Evolutionary conservation across 2,329 filamentous ascomycete genomes (phyloP), one percentile per base, ranked within the genome.

Genomic region (Dactylellina parvicollis): DNA sequence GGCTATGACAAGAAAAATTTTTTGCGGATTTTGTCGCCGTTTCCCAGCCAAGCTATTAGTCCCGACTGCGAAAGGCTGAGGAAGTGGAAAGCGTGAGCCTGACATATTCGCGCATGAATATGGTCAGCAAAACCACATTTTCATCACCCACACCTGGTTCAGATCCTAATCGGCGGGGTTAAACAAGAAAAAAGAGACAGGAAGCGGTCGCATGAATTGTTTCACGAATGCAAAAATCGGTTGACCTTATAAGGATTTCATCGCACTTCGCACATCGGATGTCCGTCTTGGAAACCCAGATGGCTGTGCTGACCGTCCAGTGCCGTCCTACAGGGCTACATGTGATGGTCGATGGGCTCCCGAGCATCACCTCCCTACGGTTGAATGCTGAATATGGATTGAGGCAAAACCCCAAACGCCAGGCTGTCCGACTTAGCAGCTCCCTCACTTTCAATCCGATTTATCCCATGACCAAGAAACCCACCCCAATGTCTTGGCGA

Each of bases 391-490:
- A 26, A 16, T 26, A 38, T 42, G 38, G 9, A 61, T 61, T 66
- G 61, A 66, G 50, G 61, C 61, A 67, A 67, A 55, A 59, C 34
- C 47, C 26, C 20, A 57, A 46, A 34, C 18, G 40, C 32, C 30
- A 52, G 52, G 34, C 55, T 59, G 50, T 38, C 30, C 55, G 55
- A 22, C 42, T 32, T 54, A 44, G 26, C 54, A 61, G 46, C 50
- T 54, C 32, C 40, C 18, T 36, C 20, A 28, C 28, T 32, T 56
- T 38, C 54, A 59, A 22, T 55, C 49, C 65, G 22, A 61, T 56
- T 60, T 60, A 72, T 64, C 67, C 67, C 67, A 72, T 72, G 67
- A 72, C 67, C 67, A 72, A 59, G 66, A 40, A 72, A 59, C 52
- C 67, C 57, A 64, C 67, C 44, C 50, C 54, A 72, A 59, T 24